A percentile compares a stretch with the other conserved stretches of the same genome.
These are phyloP conservation scores for Plectosphaerella cucumerina DNA, from an alignment of 2,329 filamentous ascomycete genomes.

Conservation along the genomic window DNA sequence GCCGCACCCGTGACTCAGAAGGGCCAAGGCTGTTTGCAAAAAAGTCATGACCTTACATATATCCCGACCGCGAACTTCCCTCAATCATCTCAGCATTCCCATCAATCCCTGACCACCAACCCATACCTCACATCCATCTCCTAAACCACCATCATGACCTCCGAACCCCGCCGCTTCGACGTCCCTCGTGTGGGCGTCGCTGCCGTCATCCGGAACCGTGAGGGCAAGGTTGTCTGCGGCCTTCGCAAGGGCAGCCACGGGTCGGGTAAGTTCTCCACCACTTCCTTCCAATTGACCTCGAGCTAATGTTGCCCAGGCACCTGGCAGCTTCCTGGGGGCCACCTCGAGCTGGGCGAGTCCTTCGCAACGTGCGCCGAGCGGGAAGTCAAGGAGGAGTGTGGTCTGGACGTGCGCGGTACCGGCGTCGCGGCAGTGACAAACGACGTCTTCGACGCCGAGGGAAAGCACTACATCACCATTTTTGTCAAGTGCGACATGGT, in stretches of 20 bases:
- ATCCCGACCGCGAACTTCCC: no score
- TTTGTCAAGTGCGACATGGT: slow-evolving; percentile 55
- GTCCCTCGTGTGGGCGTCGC: slow-evolving; percentile 44
- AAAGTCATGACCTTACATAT: no score
- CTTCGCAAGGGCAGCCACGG: slow-evolving; percentile 45
- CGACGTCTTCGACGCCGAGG: slow-evolving; percentile 54
- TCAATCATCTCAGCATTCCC: no score
- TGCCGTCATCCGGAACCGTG: slow-evolving; percentile 36
- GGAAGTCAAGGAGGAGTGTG: slow-evolving; percentile 69
- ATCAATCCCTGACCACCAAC: no score
- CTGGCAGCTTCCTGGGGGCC: slow-evolving; percentile 68
- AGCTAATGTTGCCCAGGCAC: slow-evolving; percentile 38
- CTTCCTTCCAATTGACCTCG: slow-evolving; percentile 9
- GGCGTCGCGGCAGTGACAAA: slow-evolving; percentile 61
- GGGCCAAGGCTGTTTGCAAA: no score
- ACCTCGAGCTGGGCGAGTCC: slow-evolving; percentile 66
- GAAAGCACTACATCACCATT: slow-evolving; percentile 71
- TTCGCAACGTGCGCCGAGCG: slow-evolving; percentile 59
- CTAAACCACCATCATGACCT: no score
- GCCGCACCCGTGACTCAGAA: no score
- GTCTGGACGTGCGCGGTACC: slow-evolving; percentile 47
- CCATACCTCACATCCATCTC: no score
- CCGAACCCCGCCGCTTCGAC: background rate
- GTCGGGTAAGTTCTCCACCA: slow-evolving; percentile 29
- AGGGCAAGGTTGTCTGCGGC: slow-evolving; percentile 43